Base-by-base conservation (phyloP, 371 early-diverging fungal species). In the Syncephalastrum racemosum region DNA sequence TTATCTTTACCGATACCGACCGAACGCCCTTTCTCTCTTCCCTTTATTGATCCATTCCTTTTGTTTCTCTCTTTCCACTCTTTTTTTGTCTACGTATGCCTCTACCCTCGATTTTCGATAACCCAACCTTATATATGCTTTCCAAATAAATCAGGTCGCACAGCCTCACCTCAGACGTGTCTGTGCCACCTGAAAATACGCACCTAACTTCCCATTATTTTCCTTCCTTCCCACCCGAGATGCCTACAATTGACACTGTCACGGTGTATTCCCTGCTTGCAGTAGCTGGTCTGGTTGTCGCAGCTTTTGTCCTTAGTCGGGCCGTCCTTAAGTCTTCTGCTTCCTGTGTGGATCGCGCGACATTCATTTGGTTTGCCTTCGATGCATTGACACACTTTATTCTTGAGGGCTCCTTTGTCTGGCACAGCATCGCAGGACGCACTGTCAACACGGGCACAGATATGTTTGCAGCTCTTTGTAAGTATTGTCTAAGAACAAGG, bases 381-480 rank as follows among this genome's bases (percentile, higher is more conserved):
- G 67, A 70, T 46, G 66, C 64, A 22, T 50, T 66, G 49, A 66
- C 60, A 7, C 71, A 70, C 50, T 63, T 66, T 39, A 59, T 70
- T 42, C 51, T 70, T 31, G 71, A 70, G 46, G 71, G 67, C 22
- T 56, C 64, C 23, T 70, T 70, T 53, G 58, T 70, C 16, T 64
- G 59, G 44, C 53, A 63, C 40, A 63, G 63, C 22, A 58, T 60
- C 13, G 55, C 66, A 46, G 67, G 67, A 19, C 58, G 69, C 25
- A 61, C 64, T 0, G 64, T 70, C 8, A 58, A 57, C 27, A 50
- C 50, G 8, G 63, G 67, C 31, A 40, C 52, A 15, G 63, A 64
- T 4, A 49, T 56, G 31, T 61, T 72, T 47, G 73, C 64, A n/a
- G 50, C 53, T 25, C 59, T 71, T 46, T 71, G 64, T 63, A 59